These are phyloP conservation scores for Apostasia ramifera DNA, from an alignment of 106 monocot species.

Conservation along the genomic window DNA sequence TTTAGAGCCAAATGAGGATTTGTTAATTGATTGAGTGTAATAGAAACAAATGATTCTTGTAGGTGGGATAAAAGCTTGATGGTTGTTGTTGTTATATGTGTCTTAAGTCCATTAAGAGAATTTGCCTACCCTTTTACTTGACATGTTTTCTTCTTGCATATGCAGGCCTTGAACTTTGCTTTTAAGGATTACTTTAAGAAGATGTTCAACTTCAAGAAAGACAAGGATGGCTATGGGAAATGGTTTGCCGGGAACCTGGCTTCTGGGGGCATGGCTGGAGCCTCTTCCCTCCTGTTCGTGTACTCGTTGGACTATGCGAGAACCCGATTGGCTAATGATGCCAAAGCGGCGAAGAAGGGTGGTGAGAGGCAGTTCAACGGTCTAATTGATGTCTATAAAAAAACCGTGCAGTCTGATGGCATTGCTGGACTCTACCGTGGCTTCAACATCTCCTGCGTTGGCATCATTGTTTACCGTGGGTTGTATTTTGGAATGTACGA, in stretches of 20 bases:
- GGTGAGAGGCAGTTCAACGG: constrained; percentile 17
- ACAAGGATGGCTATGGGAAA: constrained; percentile 6
- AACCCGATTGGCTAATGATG: constrained; percentile 16
- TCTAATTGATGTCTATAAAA: constrained; percentile 11
- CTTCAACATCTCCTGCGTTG: constrained; percentile 13
- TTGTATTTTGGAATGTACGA: constrained; percentile 18
- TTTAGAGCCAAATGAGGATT: no score
- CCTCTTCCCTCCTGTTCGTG: constrained; percentile 8
- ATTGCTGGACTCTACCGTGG: constrained; percentile 15
- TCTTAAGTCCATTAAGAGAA: no score
- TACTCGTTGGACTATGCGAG: constrained; percentile 15
- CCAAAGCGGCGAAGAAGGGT: constrained; percentile 11
- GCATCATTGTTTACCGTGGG: constrained; percentile 14
- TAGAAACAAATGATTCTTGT: no score
- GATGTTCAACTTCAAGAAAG: not conserved
- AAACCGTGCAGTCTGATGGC: constrained; percentile 11
- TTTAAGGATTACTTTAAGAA: constrained; percentile 2
- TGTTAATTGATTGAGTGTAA: no score
- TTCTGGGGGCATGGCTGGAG: constrained; percentile 13
- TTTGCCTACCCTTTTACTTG: no score
- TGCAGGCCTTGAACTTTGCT: not conserved
- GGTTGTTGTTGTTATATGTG: no score
- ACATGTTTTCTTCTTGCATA: no score
- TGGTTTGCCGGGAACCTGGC: constrained; percentile 14
- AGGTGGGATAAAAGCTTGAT: no score